These are phyloP conservation scores for Clonostachys solani DNA, from an alignment of 2,329 filamentous ascomycete genomes.

Conservation along the genomic window DNA sequence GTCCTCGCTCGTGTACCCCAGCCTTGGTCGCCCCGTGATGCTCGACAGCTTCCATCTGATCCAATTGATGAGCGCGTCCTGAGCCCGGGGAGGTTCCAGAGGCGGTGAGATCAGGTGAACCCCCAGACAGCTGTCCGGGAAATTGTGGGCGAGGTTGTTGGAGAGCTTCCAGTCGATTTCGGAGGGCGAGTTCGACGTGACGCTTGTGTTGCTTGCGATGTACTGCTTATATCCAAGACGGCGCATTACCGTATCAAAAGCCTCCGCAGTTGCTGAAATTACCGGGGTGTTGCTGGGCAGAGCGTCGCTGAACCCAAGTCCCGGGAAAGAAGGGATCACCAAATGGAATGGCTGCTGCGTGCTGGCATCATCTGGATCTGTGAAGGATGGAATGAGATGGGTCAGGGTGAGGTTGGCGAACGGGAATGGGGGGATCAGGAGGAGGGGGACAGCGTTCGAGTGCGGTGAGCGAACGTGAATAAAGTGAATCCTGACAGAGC, in stretches of 20 bases:
- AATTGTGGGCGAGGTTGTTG: slow-evolving; percentile 39
- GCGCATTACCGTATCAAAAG: slow-evolving; percentile 57
- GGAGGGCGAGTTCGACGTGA: slow-evolving; percentile 36
- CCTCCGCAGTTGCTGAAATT: slow-evolving; percentile 46
- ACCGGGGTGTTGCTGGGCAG: slow-evolving; percentile 43
- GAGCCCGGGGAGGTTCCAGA: slow-evolving; percentile 41
- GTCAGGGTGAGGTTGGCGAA: slow-evolving; percentile 57
- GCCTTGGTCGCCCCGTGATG: slow-evolving; percentile 39
- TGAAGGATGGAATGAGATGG: slow-evolving; percentile 50
- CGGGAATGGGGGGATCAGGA: slow-evolving; percentile 63
- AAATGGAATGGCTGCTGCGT: slow-evolving; percentile 55
- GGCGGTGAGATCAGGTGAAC: slow-evolving; percentile 58
- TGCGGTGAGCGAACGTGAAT: slow-evolving; percentile 54
- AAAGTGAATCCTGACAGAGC: slow-evolving; percentile 56
- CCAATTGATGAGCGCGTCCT: slow-evolving; percentile 40
- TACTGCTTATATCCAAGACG: slow-evolving; percentile 56
- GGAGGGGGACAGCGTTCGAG: slow-evolving; percentile 53
- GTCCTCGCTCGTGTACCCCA: slow-evolving; percentile 53
- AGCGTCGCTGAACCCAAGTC: slow-evolving; percentile 63
- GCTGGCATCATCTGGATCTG: slow-evolving; percentile 42
- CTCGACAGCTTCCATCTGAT: slow-evolving; percentile 52
- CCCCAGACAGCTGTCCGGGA: slow-evolving; percentile 49
- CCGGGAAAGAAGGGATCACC: slow-evolving; percentile 62
- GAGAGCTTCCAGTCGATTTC: slow-evolving; percentile 48
- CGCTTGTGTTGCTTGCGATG: slow-evolving; percentile 49